Percentiles rank a stretch among this genome's conserved stretches.
phyloP scores from a whole-genome alignment of 495 filamentous ascomycete species.

The Entonaema liquescens region DNA sequence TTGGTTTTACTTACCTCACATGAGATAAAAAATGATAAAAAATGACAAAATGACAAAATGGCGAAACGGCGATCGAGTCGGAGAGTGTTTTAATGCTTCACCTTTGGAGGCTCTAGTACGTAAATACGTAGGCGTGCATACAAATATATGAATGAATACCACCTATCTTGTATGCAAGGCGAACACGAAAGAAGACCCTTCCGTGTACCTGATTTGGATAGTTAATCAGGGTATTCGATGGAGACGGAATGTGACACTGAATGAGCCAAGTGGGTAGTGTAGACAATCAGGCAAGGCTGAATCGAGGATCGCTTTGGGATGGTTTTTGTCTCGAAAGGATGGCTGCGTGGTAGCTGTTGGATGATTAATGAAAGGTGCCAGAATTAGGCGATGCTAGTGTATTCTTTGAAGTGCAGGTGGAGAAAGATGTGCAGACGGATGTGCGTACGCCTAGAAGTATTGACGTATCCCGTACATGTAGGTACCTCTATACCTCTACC shows the following conservation, averaged over 20 bases:
- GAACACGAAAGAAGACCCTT: neutral
- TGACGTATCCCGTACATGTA: neutral
- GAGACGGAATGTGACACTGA: constrained; percentile 21
- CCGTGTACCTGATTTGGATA: constrained; percentile 4
- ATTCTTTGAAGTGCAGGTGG: neutral
- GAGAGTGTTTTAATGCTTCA: neutral
- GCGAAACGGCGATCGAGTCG: neutral
- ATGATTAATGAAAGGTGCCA: constrained; percentile 22
- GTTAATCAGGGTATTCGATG: constrained; percentile 18
- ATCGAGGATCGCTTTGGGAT: constrained; percentile 26
- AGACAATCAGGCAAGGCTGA: constrained; percentile 25
- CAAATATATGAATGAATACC: neutral
- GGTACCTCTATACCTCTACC: neutral
- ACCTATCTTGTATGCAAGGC: neutral
- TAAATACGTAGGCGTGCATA: neutral
- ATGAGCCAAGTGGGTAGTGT: constrained; percentile 10
- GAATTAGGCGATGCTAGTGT: constrained; percentile 10
- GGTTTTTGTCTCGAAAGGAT: constrained; percentile 26
- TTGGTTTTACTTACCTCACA: neutral
- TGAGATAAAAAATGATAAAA: neutral
- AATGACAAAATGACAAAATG: too few species aligned
- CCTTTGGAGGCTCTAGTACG: neutral
- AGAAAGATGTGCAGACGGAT: neutral
- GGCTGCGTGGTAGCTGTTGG: neutral
- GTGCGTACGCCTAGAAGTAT: neutral